These are phyloP conservation scores for Butyriboletus appendiculatus DNA, from an alignment of 1,284 basidiomycete species.

Conservation along the genomic window DNA sequence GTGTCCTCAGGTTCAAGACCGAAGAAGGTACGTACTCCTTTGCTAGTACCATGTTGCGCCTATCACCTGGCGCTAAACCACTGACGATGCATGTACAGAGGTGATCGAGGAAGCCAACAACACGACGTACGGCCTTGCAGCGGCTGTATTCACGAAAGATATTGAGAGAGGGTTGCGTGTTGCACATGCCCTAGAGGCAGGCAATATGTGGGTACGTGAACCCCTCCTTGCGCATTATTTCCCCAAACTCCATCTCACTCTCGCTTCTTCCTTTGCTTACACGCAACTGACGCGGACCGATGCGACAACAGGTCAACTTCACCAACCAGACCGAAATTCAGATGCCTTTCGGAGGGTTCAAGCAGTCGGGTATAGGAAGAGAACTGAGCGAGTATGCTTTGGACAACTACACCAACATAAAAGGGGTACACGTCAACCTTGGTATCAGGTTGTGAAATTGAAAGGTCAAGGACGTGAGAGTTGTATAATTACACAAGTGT, in stretches of 20 bases:
- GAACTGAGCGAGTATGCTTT: slow-evolving; percentile 78
- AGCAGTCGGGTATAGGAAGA: slow-evolving; percentile 76
- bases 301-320: slow-evolving; percentile 57
- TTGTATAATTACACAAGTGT: not conserved
- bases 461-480: not conserved
- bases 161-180: slow-evolving; percentile 66
- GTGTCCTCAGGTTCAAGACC: slow-evolving; percentile 19
- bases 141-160: slow-evolving; percentile 78
- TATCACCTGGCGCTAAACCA: too few relatives aligned
- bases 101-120: slow-evolving; percentile 71
- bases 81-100: slow-evolving; percentile 35
- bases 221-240: not conserved
- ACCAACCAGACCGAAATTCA: slow-evolving; percentile 58
- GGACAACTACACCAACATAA: slow-evolving; percentile 64
- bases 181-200: slow-evolving; percentile 73
- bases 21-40: slow-evolving; percentile 16
- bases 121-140: slow-evolving; percentile 72
- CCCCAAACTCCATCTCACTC: not conserved
- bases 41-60: not conserved
- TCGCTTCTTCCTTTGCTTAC: not conserved
- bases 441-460: slow-evolving; percentile 22
- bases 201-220: slow-evolving; percentile 60
- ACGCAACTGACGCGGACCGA: not conserved
- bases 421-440: slow-evolving; percentile 68
- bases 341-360: slow-evolving; percentile 82